A percentile compares a stretch with the other conserved stretches of the same genome.
phyloP scores from a whole-genome alignment of 2,329 filamentous ascomycete genomes.

The Colletotrichum gloeosporioides region DNA sequence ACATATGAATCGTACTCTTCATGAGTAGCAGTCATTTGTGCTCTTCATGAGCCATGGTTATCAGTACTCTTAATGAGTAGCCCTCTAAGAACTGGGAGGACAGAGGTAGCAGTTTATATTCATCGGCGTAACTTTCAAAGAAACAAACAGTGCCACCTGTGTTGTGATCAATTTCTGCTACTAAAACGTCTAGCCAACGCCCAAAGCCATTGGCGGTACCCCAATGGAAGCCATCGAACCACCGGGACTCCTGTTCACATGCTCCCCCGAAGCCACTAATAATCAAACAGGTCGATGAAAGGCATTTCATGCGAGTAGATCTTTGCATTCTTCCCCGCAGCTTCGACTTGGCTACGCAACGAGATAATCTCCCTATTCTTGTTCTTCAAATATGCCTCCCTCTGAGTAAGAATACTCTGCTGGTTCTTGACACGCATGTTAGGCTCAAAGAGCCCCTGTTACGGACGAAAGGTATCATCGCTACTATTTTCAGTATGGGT shows the following conservation, averaged over 20 bases:
- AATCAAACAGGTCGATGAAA: neutral
- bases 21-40: neutral
- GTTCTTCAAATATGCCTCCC: neutral
- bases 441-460: neutral
- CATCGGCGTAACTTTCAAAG: neutral
- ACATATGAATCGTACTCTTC: neutral
- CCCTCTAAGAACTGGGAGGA: neutral
- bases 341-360: neutral
- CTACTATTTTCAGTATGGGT: neutral
- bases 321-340: neutral
- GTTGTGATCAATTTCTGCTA: too few relatives aligned
- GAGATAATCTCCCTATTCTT: neutral
- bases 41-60: neutral
- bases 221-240: neutral
- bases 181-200: too few relatives aligned
- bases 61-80: neutral
- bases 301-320: neutral
- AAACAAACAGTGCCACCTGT: neutral
- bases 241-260: too few relatives aligned
- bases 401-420: neutral
- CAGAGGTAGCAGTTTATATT: neutral
- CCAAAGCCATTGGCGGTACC: rapidly evolving
- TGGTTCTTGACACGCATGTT: too few relatives aligned
- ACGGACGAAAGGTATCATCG: rapidly evolving
- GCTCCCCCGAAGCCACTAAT: neutral